Evolutionary conservation across 139 green algal genomes (phyloP), one percentile per base, ranked within the genome.

Genomic region (Coelastrella sp.): DNA sequence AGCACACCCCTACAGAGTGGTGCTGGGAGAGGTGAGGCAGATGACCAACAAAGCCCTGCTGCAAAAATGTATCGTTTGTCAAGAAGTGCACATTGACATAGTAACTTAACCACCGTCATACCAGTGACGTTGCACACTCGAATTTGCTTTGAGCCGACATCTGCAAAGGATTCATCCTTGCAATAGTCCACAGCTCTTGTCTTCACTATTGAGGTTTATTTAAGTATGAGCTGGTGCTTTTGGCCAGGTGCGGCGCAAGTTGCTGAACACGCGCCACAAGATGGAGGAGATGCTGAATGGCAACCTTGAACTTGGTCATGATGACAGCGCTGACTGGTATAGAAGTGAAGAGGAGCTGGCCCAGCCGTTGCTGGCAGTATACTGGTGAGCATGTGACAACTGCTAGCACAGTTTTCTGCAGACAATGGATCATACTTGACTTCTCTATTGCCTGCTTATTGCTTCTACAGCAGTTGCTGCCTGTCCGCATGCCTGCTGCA

Each of bases 1-100:
- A 38, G 84, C 90, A 84, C 88, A 96, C 92, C 97, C 97, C 21
- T 99, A 99, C 89, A 87, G 97, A 38, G 90, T 98, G 50, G 82
- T 99, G 43, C 92, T 99, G 41, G 92, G 91, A 2, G 92, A 98
- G 51, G 91, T 99, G 41, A 83, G n/a, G 94, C 63, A 40, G 17
- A 48, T 11, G 83, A 5, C 72, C 8, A 3, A 11, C 25, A 27
- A 53, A 27, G 48, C 13, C 48, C 17, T 57, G 48, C 48, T 57
- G n/a, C n/a, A n/a, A n/a, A n/a, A n/a, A n/a, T n/a, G n/a, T n/a
- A n/a, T n/a, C n/a, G n/a, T n/a, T n/a, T n/a, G n/a, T n/a, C n/a
- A n/a, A n/a, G n/a, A n/a, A n/a, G n/a, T n/a, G n/a, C n/a, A n/a
- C n/a, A n/a, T n/a, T n/a, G n/a, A n/a, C n/a, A n/a, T n/a, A n/a